Percentiles rank a stretch among this genome's conserved stretches.
Conservation (phyloP, 495 filamentous ascomycete species). For the Penicillium paradoxum region DNA sequence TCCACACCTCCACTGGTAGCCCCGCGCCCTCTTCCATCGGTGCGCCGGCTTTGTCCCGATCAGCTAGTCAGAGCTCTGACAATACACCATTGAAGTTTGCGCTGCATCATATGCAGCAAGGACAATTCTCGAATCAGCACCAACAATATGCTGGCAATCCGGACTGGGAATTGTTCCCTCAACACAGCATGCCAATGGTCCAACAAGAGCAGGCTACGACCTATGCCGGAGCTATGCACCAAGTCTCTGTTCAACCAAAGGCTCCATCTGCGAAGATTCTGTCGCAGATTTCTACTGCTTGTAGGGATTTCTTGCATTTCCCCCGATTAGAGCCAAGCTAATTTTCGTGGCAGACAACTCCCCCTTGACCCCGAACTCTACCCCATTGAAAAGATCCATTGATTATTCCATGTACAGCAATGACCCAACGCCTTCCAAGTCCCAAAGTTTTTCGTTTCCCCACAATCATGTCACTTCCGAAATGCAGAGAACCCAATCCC, state of each 20-base stretch:
- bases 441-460: slow-evolving; percentile 31
- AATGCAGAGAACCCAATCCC: slow-evolving; percentile 47
- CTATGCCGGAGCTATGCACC: slow-evolving; percentile 26
- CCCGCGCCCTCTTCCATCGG: slow-evolving; percentile 10
- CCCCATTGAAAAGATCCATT: slow-evolving; percentile 41
- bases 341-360: slow-evolving; percentile 32
- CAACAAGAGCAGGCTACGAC: slow-evolving; percentile 19
- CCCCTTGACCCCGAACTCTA: slow-evolving; percentile 47
- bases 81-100: slow-evolving; percentile 15
- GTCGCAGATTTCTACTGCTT: slow-evolving; percentile 52
- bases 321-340: neutral
- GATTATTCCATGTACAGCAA: slow-evolving; percentile 35
- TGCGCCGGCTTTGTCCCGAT: slow-evolving; percentile 21
- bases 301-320: slow-evolving; percentile 7
- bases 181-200: slow-evolving; percentile 14
- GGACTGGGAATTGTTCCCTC: slow-evolving; percentile 28
- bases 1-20: slow-evolving; percentile 16
- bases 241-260: slow-evolving; percentile 40
- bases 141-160: slow-evolving; percentile 6
- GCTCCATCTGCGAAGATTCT: slow-evolving; percentile 33
- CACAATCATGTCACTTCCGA: slow-evolving; percentile 31
- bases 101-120: slow-evolving; percentile 19
- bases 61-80: slow-evolving; percentile 19
- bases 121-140: slow-evolving; percentile 6
- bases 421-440: slow-evolving; percentile 33